Evolutionary conservation across 1,284 basidiomycete species (phyloP).

Genomic region (Ganoderma leucocontextum): DNA sequence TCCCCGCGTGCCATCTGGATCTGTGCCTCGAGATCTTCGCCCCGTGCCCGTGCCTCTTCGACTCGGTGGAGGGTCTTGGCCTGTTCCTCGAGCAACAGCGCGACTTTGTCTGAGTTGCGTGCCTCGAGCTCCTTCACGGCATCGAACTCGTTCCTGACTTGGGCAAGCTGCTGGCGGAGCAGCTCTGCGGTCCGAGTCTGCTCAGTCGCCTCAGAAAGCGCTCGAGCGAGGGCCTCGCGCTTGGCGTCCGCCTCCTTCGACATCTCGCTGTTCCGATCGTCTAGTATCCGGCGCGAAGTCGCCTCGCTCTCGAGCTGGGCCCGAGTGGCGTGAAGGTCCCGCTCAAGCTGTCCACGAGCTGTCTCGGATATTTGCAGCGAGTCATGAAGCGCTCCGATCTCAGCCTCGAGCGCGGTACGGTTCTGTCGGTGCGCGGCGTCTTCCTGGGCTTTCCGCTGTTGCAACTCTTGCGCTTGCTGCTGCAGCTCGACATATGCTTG

Average conservation of each 20-base stretch:
- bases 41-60: constrained; percentile 76
- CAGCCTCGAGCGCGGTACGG: constrained; percentile 57
- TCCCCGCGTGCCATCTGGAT: constrained; percentile 72
- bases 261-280: constrained; percentile 73
- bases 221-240: constrained; percentile 65
- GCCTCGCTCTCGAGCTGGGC: constrained; percentile 70
- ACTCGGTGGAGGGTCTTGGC: constrained; percentile 71
- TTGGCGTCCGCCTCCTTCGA: constrained; percentile 65
- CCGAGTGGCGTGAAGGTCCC: constrained; percentile 69
- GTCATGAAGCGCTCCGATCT: constrained; percentile 60
- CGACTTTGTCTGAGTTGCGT: constrained; percentile 69
- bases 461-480: constrained; percentile 64
- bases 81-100: constrained; percentile 77
- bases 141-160: constrained; percentile 69
- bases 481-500: constrained; percentile 74
- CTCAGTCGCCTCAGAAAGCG: constrained; percentile 73
- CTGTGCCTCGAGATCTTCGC: constrained; percentile 78
- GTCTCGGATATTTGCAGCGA: constrained; percentile 51
- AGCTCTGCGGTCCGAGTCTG: constrained; percentile 69
- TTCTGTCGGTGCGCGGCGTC: constrained; percentile 65
- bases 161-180: constrained; percentile 75
- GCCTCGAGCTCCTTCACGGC: constrained; percentile 79
- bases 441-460: constrained; percentile 60
- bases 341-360: constrained; percentile 58
- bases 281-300: constrained; percentile 65